Conservation (phyloP, 2,329 filamentous ascomycete species). For the Emmonsiellopsis sp. region DNA sequence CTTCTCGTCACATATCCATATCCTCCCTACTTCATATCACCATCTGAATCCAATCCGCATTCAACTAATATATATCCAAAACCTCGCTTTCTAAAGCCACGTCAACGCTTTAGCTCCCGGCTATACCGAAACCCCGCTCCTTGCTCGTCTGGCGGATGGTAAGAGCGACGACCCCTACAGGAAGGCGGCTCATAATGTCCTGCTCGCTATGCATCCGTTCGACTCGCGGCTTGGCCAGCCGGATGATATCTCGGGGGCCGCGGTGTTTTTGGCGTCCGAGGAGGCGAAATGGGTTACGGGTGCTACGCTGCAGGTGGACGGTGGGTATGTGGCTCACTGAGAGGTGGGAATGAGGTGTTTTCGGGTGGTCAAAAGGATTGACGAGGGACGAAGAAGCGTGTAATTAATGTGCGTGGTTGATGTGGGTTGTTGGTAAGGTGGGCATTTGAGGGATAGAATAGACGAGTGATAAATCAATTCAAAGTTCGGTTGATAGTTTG, state of each 20-base stretch:
- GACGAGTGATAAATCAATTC: no score
- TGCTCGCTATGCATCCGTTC: conserved; percentile 18
- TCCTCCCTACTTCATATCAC: not conserved
- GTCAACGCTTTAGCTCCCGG: conserved; percentile 48
- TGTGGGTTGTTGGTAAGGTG: no score
- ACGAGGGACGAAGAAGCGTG: not conserved
- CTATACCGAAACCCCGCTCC: conserved; percentile 26
- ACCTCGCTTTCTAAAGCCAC: conserved; percentile 21
- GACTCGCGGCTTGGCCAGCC: conserved; percentile 20
- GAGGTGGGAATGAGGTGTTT: not conserved
- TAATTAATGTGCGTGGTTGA: no score
- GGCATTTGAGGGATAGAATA: no score
- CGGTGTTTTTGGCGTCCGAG: conserved; percentile 39
- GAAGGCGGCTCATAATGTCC: conserved; percentile 8
- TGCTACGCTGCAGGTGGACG: conserved; percentile 37
- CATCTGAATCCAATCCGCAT: not conserved
- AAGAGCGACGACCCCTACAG: conserved; percentile 4
- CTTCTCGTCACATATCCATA: not conserved
- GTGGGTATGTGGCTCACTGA: conserved; percentile 30
- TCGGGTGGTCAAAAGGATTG: not conserved
- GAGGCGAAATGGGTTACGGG: conserved; percentile 41
- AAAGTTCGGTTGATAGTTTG: no score
- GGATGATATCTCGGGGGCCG: conserved; percentile 31
- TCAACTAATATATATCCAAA: not conserved
- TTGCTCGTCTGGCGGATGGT: conserved; percentile 7